These are phyloP conservation scores for Apiospora marii DNA, from an alignment of 2,329 filamentous ascomycete genomes.

Conservation along the genomic window DNA sequence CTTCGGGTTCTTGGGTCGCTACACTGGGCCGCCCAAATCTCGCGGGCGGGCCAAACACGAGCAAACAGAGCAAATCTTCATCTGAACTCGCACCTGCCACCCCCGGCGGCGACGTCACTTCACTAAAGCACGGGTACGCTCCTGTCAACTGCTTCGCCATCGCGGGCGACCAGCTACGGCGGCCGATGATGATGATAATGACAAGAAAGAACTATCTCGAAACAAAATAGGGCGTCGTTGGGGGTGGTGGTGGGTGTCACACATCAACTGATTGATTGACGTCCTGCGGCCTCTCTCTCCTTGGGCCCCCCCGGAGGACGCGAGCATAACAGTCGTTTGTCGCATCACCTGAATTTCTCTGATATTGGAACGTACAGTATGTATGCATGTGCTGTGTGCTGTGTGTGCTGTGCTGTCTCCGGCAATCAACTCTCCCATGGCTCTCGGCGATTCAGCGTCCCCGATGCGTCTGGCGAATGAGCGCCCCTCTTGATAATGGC, in stretches of 20 bases:
- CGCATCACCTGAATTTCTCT: slow-evolving; percentile 9
- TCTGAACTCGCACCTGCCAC: slow-evolving; percentile 14
- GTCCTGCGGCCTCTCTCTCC: slow-evolving; percentile 2
- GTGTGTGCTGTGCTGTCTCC: neutral
- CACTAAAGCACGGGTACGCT: slow-evolving; percentile 3
- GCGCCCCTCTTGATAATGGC: neutral
- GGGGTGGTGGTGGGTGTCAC: neutral
- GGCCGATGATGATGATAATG: neutral
- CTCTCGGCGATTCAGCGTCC: neutral
- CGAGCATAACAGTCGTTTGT: slow-evolving; percentile 9
- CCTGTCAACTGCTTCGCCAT: neutral
- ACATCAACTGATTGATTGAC: slow-evolving; percentile 15
- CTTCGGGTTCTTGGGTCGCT: slow-evolving; percentile 9
- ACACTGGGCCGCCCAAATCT: slow-evolving; percentile 2
- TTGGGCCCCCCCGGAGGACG: neutral
- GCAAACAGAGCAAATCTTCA: slow-evolving; percentile 23
- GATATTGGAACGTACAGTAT: slow-evolving; percentile 19
- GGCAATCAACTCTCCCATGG: slow-evolving; percentile 1
- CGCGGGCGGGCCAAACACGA: slow-evolving; percentile 13
- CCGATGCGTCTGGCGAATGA: slow-evolving; percentile 3
- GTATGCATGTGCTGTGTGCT: neutral
- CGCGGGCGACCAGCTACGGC: neutral
- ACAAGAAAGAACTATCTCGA: neutral
- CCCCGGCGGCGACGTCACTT: slow-evolving; percentile 2
- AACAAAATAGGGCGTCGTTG: neutral